Conservation (phyloP, 78 protist species). For the Isochrysis galbana region DNA sequence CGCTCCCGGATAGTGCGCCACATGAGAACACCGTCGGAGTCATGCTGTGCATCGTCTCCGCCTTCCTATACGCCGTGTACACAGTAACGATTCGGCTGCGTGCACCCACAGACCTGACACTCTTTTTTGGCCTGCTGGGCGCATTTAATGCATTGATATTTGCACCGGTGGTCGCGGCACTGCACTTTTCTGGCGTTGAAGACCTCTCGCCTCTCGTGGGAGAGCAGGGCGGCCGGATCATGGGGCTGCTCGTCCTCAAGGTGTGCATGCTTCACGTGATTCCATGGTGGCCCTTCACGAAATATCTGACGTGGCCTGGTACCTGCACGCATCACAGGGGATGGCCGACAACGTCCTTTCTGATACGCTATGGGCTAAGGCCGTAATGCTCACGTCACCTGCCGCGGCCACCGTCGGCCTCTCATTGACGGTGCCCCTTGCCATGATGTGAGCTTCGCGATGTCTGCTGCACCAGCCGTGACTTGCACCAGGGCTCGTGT, state of each 20-base stretch:
- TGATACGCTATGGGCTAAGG: conserved; percentile 71
- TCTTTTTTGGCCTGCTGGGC: conserved; percentile 70
- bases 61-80: conserved; percentile 65
- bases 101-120: conserved; percentile 32
- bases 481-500: too few relatives aligned
- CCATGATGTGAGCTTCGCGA: too few relatives aligned
- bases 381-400: conserved; percentile 72
- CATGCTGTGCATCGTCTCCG: conserved; percentile 46
- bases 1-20: too few relatives aligned
- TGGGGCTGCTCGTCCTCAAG: not conserved
- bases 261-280: not conserved
- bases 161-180: conserved; percentile 43
- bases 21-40: conserved; percentile 32
- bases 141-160: not conserved
- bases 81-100: conserved; percentile 12
- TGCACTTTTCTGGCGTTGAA: conserved; percentile 26
- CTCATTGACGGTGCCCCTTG: conserved; percentile 71
- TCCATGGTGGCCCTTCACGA: conserved; percentile 14
- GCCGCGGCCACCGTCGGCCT: conserved; percentile 72
- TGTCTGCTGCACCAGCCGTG: too few relatives aligned
- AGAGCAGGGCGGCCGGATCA: not conserved
- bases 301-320: too few relatives aligned
- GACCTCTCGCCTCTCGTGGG: not conserved
- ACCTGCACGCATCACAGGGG: too few relatives aligned
- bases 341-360: conserved; percentile 60